phyloP scores from a whole-genome alignment of 169 alveolate species.

The Cryptosporidium canis region DNA sequence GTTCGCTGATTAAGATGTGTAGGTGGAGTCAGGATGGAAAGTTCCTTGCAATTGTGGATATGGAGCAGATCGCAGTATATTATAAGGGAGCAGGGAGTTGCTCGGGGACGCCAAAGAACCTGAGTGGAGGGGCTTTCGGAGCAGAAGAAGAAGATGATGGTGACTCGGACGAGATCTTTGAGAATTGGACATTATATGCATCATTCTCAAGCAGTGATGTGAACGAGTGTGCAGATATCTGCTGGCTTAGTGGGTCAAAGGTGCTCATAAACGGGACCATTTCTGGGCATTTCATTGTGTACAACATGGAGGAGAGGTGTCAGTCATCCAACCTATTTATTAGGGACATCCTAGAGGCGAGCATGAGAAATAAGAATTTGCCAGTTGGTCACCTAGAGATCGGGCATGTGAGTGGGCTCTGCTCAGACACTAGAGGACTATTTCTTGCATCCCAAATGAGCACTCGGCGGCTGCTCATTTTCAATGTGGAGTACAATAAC shows the following conservation, averaged over 20 bases:
- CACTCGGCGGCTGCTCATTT: background rate
- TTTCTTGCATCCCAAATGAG: conserved; percentile 67
- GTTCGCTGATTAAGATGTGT: conserved; percentile 39
- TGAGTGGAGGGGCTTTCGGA: background rate
- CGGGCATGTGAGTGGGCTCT: conserved; percentile 63
- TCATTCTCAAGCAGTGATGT: conserved; percentile 65
- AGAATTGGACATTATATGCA: conserved; percentile 46
- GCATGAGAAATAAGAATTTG: background rate
- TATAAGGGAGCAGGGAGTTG: background rate
- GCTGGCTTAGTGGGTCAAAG: conserved; percentile 70
- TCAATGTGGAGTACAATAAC: conserved; percentile 28
- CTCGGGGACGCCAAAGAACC: background rate
- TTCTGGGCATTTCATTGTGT: conserved; percentile 51
- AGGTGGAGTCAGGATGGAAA: conserved; percentile 71
- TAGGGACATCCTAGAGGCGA: conserved; percentile 40
- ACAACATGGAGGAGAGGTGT: conserved; percentile 42
- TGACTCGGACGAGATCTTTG: conserved; percentile 2
- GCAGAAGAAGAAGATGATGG: background rate
- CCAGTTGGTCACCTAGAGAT: background rate
- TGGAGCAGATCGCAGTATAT: conserved; percentile 61
- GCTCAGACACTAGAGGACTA: conserved; percentile 25
- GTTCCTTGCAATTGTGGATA: conserved; percentile 58
- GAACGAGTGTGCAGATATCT: conserved; percentile 63
- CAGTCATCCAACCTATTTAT: conserved; percentile 34
- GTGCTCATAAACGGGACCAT: conserved; percentile 59